These are phyloP conservation scores for Tolypocladium pustulatum DNA, from an alignment of 2,329 filamentous ascomycete species.

Conservation along the genomic window DNA sequence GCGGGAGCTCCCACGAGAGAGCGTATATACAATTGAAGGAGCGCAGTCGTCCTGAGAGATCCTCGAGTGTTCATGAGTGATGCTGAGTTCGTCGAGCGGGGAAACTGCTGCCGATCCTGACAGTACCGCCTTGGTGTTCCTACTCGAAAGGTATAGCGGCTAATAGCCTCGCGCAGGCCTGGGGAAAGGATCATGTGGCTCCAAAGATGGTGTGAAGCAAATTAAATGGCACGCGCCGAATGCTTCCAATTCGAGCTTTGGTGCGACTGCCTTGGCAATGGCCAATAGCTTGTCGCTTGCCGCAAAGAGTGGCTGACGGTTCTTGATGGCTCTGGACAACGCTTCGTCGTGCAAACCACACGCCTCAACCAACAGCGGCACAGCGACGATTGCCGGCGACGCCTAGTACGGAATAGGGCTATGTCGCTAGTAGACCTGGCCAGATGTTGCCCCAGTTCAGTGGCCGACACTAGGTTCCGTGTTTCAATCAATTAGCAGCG, in stretches of 20 bases:
- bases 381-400: neutral
- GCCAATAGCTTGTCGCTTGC: neutral
- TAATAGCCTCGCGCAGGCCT: neutral
- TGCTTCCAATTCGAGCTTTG: neutral
- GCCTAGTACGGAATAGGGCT: neutral
- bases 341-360: neutral
- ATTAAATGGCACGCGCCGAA: neutral
- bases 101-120: neutral
- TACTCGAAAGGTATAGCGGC: neutral
- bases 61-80: neutral
- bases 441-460: neutral
- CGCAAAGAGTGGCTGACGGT: neutral
- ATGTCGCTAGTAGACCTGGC: neutral
- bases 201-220: neutral
- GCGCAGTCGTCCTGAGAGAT: neutral
- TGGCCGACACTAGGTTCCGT: neutral
- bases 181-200: neutral
- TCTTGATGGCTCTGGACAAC: neutral
- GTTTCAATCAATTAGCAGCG: neutral
- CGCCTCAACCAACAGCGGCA: neutral
- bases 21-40: neutral
- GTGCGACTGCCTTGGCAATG: neutral
- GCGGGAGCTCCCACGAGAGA: neutral
- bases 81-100: neutral
- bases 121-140: neutral